These are phyloP conservation scores for Microsporum ferrugineum DNA, from an alignment of 2,329 filamentous ascomycete species.

Conservation along the genomic window DNA sequence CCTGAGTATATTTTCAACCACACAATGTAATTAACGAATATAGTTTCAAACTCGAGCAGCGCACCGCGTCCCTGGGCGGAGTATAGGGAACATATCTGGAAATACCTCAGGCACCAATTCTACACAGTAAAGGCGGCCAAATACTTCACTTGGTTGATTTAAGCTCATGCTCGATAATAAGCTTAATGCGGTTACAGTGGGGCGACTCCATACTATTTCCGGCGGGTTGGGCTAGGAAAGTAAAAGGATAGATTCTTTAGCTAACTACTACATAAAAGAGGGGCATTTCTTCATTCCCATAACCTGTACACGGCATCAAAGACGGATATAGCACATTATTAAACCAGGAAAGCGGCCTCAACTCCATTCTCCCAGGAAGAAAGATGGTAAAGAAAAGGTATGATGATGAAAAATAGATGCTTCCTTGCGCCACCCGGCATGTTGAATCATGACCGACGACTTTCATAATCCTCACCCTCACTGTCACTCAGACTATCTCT, in stretches of 20 bases:
- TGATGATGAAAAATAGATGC: not conserved
- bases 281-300: not conserved
- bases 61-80: no score
- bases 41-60: no score
- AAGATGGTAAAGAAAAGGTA: not conserved
- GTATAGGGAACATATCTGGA: no score
- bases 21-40: no score
- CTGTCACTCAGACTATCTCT: constrained; percentile 46
- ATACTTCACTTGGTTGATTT: not conserved
- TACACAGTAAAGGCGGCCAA: not conserved
- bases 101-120: not conserved
- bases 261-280: not conserved
- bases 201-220: not conserved
- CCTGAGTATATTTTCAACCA: no score
- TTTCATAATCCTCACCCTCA: constrained; percentile 30
- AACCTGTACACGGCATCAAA: not conserved
- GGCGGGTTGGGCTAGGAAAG: not conserved
- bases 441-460: constrained; percentile 13
- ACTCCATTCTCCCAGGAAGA: not conserved
- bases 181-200: not conserved
- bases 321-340: not conserved
- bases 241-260: not conserved
- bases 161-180: not conserved
- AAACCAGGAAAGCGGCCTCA: not conserved
- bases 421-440: not conserved